These are phyloP conservation scores for Glutinoglossum americanum DNA, from an alignment of 495 filamentous ascomycete species.

Conservation along the genomic window DNA sequence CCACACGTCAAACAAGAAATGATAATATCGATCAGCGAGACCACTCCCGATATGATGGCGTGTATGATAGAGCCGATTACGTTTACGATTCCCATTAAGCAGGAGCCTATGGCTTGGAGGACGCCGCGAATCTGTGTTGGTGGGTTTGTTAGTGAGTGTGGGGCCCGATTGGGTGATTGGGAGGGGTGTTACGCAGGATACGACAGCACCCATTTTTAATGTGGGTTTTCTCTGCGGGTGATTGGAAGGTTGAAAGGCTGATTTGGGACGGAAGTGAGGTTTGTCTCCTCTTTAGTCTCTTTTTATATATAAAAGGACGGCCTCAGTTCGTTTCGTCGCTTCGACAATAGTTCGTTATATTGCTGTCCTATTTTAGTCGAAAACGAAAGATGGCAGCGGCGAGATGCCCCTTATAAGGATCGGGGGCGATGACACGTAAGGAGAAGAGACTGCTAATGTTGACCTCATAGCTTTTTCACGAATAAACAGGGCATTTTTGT, in stretches of 20 bases:
- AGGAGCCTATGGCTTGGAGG: constrained; percentile 65
- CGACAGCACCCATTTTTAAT: constrained; percentile 75
- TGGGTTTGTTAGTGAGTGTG: not conserved
- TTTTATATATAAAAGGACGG: too few relatives aligned
- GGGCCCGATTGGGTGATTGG: not conserved
- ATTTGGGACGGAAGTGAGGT: not conserved
- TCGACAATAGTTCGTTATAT: too few relatives aligned
- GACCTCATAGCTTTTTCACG: too few relatives aligned
- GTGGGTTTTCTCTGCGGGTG: constrained; percentile 1
- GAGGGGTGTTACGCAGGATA: constrained; percentile 55
- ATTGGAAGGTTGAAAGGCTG: not conserved
- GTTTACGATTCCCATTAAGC: constrained; percentile 67
- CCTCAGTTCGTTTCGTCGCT: too few relatives aligned
- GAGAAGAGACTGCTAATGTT: too few relatives aligned
- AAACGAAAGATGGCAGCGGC: too few relatives aligned
- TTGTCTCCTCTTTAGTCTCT: too few relatives aligned
- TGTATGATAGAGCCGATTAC: constrained; percentile 53
- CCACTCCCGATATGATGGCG: constrained; percentile 64
- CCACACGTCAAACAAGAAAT: constrained; percentile 78
- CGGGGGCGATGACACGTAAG: too few relatives aligned
- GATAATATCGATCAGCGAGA: constrained; percentile 61
- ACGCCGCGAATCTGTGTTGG: constrained; percentile 44
- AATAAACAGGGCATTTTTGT: too few relatives aligned
- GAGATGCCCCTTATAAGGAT: too few relatives aligned
- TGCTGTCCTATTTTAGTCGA: too few relatives aligned